Percentiles rank a stretch among this genome's conserved stretches.
These are phyloP conservation scores for Colletotrichum sp. DNA, from an alignment of 2,329 filamentous ascomycete species.

Conservation along the genomic window DNA sequence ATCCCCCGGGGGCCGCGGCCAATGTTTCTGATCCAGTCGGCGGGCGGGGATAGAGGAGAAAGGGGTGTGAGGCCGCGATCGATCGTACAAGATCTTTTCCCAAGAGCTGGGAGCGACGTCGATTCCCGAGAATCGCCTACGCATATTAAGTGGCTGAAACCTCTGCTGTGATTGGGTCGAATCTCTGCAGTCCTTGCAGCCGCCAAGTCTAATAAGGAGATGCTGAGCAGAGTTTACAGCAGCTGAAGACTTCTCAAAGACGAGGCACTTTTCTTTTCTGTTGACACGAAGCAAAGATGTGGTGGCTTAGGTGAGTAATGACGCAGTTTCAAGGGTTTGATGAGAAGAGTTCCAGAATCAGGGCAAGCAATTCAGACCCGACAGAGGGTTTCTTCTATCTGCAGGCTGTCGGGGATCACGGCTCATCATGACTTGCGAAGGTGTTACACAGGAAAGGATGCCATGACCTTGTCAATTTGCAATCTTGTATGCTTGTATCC, in stretches of 20 bases:
- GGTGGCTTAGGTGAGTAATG: not conserved
- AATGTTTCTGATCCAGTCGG: conserved; percentile 15
- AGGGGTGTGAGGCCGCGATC: not conserved
- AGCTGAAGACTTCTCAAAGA: not conserved
- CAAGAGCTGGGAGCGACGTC: not conserved
- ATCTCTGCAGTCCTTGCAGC: not conserved
- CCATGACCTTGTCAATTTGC: not conserved
- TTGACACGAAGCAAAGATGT: not conserved
- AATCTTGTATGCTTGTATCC: not conserved
- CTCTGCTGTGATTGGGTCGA: not conserved
- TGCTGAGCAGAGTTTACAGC: not conserved
- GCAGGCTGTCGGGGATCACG: not conserved
- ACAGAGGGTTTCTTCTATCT: not conserved
- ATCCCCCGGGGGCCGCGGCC: not conserved
- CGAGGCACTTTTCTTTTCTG: not conserved
- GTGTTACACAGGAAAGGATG: not conserved
- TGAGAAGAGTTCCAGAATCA: not conserved
- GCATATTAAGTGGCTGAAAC: conserved; percentile 17
- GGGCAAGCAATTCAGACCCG: not conserved
- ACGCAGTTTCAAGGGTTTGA: not conserved
- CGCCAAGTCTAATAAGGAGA: no score
- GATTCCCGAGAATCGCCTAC: conserved; percentile 12
- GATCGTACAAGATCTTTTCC: conserved; percentile 3
- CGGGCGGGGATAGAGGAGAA: not conserved
- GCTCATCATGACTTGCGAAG: not conserved